A percentile compares a stretch with the other conserved stretches of the same genome.
Conservation (phyloP, 257 asterid species). For the Phtheirospermum japonicum region DNA sequence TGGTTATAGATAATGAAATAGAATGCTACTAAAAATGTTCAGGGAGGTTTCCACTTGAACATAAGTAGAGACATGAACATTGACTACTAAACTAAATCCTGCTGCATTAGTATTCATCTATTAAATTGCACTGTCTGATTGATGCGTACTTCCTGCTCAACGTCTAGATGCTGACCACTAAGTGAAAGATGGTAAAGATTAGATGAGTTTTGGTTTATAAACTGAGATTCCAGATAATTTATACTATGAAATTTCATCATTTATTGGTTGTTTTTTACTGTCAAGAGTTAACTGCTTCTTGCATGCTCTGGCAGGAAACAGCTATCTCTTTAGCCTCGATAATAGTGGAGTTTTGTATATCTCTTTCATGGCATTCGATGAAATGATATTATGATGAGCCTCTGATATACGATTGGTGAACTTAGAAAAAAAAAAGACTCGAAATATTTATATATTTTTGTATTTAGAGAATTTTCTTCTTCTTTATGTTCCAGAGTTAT, state of each 20-base stretch:
- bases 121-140: conserved; percentile 5
- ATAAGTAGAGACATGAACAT: neutral
- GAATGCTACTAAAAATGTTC: conserved; percentile 15
- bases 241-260: neutral
- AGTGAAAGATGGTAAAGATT: neutral
- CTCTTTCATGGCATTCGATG: neutral
- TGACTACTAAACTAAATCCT: conserved; percentile 14
- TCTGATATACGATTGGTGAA: neutral
- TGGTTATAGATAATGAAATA: conserved; percentile 4
- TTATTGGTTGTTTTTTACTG: neutral
- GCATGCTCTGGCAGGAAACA: neutral
- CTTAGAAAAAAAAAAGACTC: neutral
- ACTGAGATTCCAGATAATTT: neutral
- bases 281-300: neutral
- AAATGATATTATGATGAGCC: neutral
- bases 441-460: neutral
- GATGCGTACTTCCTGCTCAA: conserved; percentile 12
- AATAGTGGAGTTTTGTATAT: neutral
- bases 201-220: neutral
- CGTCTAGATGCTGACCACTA: neutral
- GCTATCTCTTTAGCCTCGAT: neutral
- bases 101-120: conserved; percentile 6
- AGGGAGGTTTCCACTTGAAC: conserved; percentile 19
- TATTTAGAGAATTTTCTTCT: neutral
- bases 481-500: conserved; percentile 41